These are phyloP conservation scores for Epichloe aotearoae DNA, from an alignment of 2,329 filamentous ascomycete species.

Conservation along the genomic window DNA sequence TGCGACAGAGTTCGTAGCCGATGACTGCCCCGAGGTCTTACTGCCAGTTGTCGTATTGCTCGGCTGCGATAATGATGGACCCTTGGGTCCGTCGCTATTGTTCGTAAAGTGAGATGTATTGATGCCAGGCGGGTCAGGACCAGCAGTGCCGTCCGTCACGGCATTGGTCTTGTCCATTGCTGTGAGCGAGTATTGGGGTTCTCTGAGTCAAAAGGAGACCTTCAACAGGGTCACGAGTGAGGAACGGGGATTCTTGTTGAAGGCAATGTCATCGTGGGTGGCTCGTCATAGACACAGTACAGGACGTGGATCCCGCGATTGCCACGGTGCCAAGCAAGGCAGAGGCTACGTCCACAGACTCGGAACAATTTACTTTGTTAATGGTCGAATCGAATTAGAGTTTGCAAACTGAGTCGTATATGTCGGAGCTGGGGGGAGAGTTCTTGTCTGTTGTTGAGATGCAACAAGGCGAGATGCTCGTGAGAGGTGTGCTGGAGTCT, in stretches of 20 bases:
- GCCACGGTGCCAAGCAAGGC: not conserved
- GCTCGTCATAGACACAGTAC: conserved; percentile 18
- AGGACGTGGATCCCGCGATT: conserved; percentile 3
- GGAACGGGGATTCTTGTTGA: conserved; percentile 6
- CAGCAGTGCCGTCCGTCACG: conserved; percentile 7
- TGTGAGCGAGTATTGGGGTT: conserved; percentile 14
- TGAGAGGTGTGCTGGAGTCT: not conserved
- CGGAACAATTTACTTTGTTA: not conserved
- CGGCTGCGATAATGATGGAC: conserved; percentile 1
- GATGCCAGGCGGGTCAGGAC: conserved; percentile 8
- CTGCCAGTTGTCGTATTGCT: conserved; percentile 12
- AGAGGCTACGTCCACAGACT: not conserved
- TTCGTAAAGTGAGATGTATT: conserved; percentile 1
- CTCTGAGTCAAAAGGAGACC: conserved; percentile 15
- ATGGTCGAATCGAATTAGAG: not conserved
- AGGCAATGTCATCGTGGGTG: conserved; percentile 21
- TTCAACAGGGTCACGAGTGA: conserved; percentile 17
- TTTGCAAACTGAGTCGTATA: not conserved
- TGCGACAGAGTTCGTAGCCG: conserved; percentile 22
- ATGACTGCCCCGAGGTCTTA: conserved; percentile 23
- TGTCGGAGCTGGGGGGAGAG: not conserved
- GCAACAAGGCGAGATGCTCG: not conserved
- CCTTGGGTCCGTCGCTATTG: not conserved
- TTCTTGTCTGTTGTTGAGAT: not conserved
- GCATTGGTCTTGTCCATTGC: conserved; percentile 24